These are phyloP conservation scores for Phytophthora tubulina DNA, from an alignment of 352 stramenopile species.

Conservation along the genomic window DNA sequence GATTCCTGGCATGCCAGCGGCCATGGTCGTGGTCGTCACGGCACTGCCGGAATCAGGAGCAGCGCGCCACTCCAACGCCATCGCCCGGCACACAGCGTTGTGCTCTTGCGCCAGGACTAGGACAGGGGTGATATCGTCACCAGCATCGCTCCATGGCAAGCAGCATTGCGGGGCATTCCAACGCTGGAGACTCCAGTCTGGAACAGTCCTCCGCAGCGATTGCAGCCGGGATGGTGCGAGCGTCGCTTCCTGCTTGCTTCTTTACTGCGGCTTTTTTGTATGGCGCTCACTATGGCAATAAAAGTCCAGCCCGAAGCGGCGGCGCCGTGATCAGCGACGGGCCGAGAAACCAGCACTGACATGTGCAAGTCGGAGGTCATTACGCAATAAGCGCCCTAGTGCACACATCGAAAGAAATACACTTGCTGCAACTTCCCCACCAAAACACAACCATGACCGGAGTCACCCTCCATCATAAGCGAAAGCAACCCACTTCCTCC, in stretches of 20 bases:
- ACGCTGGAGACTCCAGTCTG: background rate
- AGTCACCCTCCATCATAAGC: slow-evolving; percentile 43
- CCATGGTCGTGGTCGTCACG: background rate
- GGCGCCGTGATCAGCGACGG: slow-evolving; percentile 22
- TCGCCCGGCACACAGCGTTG: slow-evolving; percentile 20
- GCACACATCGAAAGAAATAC: slow-evolving; percentile 10
- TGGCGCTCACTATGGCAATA: slow-evolving; percentile 24
- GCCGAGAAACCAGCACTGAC: slow-evolving; percentile 10
- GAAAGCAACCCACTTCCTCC: slow-evolving; percentile 40
- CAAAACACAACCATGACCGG: slow-evolving; percentile 24
- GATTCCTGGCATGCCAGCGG: background rate
- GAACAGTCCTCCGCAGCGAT: background rate
- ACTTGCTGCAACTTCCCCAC: background rate
- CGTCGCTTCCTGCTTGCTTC: slow-evolving; percentile 20
- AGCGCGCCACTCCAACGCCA: background rate
- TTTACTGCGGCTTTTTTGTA: slow-evolving; percentile 11
- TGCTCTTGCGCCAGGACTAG: slow-evolving; percentile 7
- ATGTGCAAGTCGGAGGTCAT: slow-evolving; percentile 27
- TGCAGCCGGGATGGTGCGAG: slow-evolving; percentile 27
- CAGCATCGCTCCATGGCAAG: slow-evolving; percentile 14
- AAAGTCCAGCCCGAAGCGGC: slow-evolving; percentile 5
- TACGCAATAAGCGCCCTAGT: slow-evolving; percentile 22
- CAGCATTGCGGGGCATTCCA: slow-evolving; percentile 3
- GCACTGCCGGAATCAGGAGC: background rate
- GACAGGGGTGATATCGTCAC: background rate